Percentiles rank a stretch among this genome's conserved stretches.
phyloP scores from a whole-genome alignment of 2,329 filamentous ascomycete species.

The Gnomoniopsis sp. region DNA sequence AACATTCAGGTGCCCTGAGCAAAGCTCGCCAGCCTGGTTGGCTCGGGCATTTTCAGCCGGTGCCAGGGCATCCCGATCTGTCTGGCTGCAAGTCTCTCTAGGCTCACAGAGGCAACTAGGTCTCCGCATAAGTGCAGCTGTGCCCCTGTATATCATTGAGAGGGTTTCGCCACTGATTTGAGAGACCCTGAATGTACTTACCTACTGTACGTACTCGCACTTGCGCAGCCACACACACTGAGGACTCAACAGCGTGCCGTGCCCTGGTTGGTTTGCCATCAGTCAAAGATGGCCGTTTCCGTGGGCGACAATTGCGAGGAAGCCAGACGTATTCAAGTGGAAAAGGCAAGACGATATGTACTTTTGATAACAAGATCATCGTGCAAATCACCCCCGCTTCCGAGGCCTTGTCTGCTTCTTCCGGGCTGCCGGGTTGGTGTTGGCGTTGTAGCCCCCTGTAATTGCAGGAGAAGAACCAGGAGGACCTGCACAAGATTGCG shows the following conservation, averaged over 20 bases:
- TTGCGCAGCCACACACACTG: neutral
- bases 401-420: neutral
- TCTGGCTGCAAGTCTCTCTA: neutral
- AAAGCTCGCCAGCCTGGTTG: neutral
- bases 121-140: neutral
- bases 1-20: neutral
- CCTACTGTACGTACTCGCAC: neutral
- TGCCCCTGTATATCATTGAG: neutral
- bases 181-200: neutral
- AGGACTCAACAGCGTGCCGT: no score
- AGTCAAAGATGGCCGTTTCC: no score
- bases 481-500: neutral
- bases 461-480: no score
- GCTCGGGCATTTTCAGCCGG: conserved; percentile 6
- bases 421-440: neutral
- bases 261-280: no score
- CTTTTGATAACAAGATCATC: neutral
- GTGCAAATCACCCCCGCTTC: no score
- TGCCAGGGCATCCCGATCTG: conserved; percentile 2
- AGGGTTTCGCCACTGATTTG: conserved; percentile 1
- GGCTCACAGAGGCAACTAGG: neutral
- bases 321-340: no score
- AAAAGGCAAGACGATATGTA: no score
- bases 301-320: no score
- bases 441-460: neutral